These are phyloP conservation scores for Aspergillus chevalieri DNA, from an alignment of 2,329 filamentous ascomycete species.

Conservation along the genomic window DNA sequence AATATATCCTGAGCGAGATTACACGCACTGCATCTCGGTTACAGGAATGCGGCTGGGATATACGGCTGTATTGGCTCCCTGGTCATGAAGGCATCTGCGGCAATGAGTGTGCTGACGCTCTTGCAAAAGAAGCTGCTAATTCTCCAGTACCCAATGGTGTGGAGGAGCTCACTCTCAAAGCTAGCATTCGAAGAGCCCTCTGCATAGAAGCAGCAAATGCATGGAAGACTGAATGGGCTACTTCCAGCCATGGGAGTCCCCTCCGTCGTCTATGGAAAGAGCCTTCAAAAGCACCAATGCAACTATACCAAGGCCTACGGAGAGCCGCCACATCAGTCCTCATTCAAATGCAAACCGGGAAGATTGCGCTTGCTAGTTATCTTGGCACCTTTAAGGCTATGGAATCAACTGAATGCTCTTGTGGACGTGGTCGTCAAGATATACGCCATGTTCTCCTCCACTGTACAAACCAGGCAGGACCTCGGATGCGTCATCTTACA, in stretches of 20 bases:
- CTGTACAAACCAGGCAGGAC: neutral
- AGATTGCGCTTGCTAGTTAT: neutral
- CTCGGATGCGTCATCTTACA: neutral
- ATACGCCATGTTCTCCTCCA: neutral
- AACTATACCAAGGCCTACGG: neutral
- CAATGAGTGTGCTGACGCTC: neutral
- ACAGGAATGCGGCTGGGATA: constrained; percentile 6
- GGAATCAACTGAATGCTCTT: neutral
- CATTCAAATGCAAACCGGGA: neutral
- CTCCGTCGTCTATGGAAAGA: neutral
- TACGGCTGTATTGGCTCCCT: neutral
- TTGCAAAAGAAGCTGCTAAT: too few species aligned
- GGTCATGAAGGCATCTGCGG: neutral
- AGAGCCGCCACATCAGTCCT: neutral
- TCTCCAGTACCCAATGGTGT: too few species aligned
- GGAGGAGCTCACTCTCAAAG: too few species aligned
- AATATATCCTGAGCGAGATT: constrained; percentile 18
- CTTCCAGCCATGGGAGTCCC: too few species aligned
- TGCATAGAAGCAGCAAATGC: neutral
- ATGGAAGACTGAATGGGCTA: neutral
- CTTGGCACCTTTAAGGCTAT: neutral
- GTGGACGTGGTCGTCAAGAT: neutral
- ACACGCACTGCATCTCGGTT: neutral
- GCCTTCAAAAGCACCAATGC: neutral
- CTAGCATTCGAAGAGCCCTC: neutral